Base-by-base conservation (phyloP, 148 eudicot genomes). In the Fagopyrum homotropicum region DNA sequence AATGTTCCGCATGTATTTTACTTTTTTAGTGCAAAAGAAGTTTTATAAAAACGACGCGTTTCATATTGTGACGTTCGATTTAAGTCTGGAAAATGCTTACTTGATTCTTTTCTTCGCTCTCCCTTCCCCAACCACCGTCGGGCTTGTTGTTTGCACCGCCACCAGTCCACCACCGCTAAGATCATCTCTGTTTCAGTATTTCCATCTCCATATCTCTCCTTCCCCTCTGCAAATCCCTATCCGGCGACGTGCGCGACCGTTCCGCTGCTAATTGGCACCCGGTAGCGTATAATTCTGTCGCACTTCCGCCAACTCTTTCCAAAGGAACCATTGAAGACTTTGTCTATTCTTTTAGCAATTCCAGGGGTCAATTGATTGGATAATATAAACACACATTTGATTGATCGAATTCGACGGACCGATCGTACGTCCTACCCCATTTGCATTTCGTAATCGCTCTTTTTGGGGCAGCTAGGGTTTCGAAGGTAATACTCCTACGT, bases 391-490 rank as follows among this genome's bases (percentile, higher is more conserved):
- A 63, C 44, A 10, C 66, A 8, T 22, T 60, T 26, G 14, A 26
- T 60, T 26, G 66, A 19, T 7, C 4, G 44, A 45, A 63, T 30
- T 63, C 6, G 5, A 45, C 45, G 44, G 69, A 63, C 35, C 66
- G 35, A 60, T 26, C 40, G 66, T 30, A 60, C 66, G 40, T 19
- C 9, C 40, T 60, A 22, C 40, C 66, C 45, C 69, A n/a, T 35
- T 19, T 63, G 5, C 40, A 4, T 44, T 35, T 35, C 35, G 45
- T 45, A 29, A 63, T 63, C 69, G 69, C n/a, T 16, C 4, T 63
- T 60, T 60, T 22, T 35, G 40, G 66, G 66, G 66, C 11, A 60
- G 66, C 66, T 60, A 60, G 66, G 66, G 66, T 60, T 60, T 60
- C 35, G 4, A 60, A 19, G 66, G 66, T 60, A 17, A 9, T 60